A percentile compares a stretch with the other conserved stretches of the same genome.
These are phyloP conservation scores for Sarocladium strictum DNA, from an alignment of 2,329 filamentous ascomycete species.

Conservation along the genomic window DNA sequence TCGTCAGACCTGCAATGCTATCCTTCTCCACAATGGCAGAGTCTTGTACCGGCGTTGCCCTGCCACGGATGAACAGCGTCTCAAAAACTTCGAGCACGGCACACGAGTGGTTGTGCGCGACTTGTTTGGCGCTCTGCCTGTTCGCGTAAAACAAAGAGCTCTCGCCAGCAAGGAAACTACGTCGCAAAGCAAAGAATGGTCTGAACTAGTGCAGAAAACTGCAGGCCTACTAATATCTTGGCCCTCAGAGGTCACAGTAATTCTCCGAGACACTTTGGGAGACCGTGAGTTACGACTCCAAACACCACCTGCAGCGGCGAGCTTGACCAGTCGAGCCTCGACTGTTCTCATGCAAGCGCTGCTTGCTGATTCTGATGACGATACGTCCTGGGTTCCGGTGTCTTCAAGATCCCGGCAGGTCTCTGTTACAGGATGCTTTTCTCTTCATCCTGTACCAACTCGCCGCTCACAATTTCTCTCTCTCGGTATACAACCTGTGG, in stretches of 20 bases:
- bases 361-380: conserved; percentile 48
- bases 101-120: conserved; percentile 72
- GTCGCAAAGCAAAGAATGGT: conserved; percentile 58
- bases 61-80: conserved; percentile 49
- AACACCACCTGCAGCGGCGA: conserved; percentile 14
- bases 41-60: conserved; percentile 59
- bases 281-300: conserved; percentile 33
- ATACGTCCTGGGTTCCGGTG: conserved; percentile 61
- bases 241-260: conserved; percentile 49
- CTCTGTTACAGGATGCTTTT: conserved; percentile 66
- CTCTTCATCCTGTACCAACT: conserved; percentile 61
- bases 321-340: conserved; percentile 23
- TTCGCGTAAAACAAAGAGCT: conserved; percentile 76
- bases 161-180: conserved; percentile 41
- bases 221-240: conserved; percentile 67
- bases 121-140: conserved; percentile 85
- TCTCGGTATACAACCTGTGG: conserved; percentile 64
- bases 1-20: conserved; percentile 54
- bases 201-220: conserved; percentile 51
- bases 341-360: conserved; percentile 61
- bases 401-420: conserved; percentile 59
- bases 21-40: conserved; percentile 66
- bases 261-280: conserved; percentile 44
- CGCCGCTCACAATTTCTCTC: conserved; percentile 77
- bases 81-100: conserved; percentile 56